A percentile compares a stretch with the other conserved stretches of the same genome.
phyloP scores from a whole-genome alignment of 2,329 filamentous ascomycete genomes.

The Coleophoma crateriformis region DNA sequence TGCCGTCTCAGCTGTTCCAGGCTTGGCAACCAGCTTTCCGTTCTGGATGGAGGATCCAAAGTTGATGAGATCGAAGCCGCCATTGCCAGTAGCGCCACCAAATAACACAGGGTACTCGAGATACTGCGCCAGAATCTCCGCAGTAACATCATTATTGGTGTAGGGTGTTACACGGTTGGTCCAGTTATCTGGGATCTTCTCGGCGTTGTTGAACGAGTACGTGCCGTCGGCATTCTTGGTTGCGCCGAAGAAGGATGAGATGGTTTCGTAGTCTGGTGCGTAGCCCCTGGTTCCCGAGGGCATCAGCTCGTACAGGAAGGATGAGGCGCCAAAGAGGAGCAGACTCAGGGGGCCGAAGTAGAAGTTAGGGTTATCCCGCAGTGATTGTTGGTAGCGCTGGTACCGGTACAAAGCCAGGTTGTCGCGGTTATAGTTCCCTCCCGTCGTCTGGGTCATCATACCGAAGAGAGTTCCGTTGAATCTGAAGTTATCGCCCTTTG shows the following conservation, averaged over 20 bases:
- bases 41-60: conserved; percentile 31
- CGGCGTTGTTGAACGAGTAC: conserved; percentile 29
- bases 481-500: conserved; percentile 13
- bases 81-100: conserved; percentile 33
- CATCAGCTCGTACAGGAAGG: conserved; percentile 18
- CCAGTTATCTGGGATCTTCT: conserved; percentile 19
- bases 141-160: conserved; percentile 28
- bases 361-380: conserved; percentile 17
- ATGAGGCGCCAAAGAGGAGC: conserved; percentile 15
- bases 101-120: conserved; percentile 35
- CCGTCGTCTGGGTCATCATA: conserved; percentile 20
- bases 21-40: conserved; percentile 26
- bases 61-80: conserved; percentile 30
- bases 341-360: conserved; percentile 20
- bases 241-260: conserved; percentile 32
- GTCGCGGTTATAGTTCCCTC: conserved; percentile 28
- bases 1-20: conserved; percentile 20
- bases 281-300: conserved; percentile 13
- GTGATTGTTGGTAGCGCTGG: conserved; percentile 24
- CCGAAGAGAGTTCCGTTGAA: conserved; percentile 26
- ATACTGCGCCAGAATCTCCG: conserved; percentile 35
- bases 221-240: conserved; percentile 29
- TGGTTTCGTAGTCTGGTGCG: conserved; percentile 19
- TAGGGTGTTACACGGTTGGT: conserved; percentile 14
- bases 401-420: conserved; percentile 19